Evolutionary conservation across 768 basidiomycete species (phyloP).

Genomic region (Hydnomerulius pinastri): DNA sequence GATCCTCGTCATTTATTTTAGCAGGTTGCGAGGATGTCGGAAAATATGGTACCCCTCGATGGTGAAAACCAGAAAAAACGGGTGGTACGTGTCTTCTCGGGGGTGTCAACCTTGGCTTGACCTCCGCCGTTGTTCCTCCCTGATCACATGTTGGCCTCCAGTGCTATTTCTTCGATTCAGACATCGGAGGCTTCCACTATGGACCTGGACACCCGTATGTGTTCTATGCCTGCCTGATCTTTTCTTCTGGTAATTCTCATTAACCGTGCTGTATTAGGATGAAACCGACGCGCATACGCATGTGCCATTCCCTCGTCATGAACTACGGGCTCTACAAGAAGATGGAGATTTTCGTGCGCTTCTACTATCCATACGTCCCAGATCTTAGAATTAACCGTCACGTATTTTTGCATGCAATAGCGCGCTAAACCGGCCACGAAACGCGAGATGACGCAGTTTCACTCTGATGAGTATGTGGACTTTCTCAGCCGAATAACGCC

Average conservation of each 20-base stretch:
- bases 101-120: constrained; percentile 2
- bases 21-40: constrained; percentile 31
- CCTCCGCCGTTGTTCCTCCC: constrained; percentile 2
- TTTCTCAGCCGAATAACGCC: constrained; percentile 94
- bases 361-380: neutral
- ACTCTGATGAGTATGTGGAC: constrained; percentile 99
- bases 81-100: constrained; percentile 59
- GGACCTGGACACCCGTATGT: constrained; percentile 93
- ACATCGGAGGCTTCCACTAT: constrained; percentile 99
- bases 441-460: constrained; percentile 99
- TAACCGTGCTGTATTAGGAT: constrained; percentile 50
- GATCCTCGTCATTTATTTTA: neutral
- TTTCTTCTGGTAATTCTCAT: neutral
- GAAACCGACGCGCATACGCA: constrained; percentile 98
- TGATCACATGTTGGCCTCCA: constrained; percentile 32
- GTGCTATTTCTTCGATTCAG: constrained; percentile 99
- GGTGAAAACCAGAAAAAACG: constrained; percentile 82
- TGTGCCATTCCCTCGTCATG: constrained; percentile 99
- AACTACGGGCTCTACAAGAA: constrained; percentile 99
- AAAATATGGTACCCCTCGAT: constrained; percentile 59
- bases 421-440: constrained; percentile 99
- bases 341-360: constrained; percentile 98
- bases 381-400: constrained; percentile 1
- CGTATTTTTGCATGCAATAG: constrained; percentile 42
- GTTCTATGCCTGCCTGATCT: neutral